A percentile compares a stretch with the other conserved stretches of the same genome.
phyloP scores from a whole-genome alignment of 768 basidiomycete species.

The Russula brevipes region DNA sequence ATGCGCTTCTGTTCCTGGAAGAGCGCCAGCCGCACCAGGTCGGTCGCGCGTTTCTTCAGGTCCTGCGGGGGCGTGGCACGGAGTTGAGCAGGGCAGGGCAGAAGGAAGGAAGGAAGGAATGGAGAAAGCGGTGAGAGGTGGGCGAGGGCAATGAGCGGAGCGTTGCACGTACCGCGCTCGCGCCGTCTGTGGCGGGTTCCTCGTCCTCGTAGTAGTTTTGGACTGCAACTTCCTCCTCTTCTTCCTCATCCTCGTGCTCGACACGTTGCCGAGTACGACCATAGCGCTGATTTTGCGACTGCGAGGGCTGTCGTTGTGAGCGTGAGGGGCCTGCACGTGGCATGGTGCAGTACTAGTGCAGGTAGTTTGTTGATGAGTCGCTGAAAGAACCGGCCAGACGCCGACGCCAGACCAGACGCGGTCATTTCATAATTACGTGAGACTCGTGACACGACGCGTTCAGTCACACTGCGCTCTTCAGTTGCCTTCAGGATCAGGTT shows the following conservation, averaged over 20 bases:
- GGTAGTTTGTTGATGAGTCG: too few relatives aligned
- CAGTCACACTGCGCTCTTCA: not conserved
- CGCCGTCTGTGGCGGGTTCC: conserved; percentile 30
- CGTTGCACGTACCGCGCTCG: not conserved
- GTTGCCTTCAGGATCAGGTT: too few relatives aligned
- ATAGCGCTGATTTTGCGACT: conserved; percentile 28
- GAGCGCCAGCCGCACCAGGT: conserved; percentile 74
- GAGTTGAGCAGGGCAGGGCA: not conserved
- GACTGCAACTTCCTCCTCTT: conserved; percentile 34
- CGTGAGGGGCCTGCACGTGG: conserved; percentile 34
- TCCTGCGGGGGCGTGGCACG: conserved; percentile 41
- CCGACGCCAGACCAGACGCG: not conserved
- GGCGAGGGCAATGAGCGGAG: not conserved
- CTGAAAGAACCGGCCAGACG: too few relatives aligned
- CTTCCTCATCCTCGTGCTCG: conserved; percentile 32
- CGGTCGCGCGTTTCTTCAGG: conserved; percentile 56
- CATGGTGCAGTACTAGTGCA: conserved; percentile 28
- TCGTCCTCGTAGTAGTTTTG: conserved; percentile 32
- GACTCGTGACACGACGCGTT: not conserved
- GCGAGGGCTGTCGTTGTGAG: conserved; percentile 37
- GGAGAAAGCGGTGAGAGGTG: too few relatives aligned
- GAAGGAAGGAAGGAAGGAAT: too few relatives aligned
- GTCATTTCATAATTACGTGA: not conserved
- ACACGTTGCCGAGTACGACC: conserved; percentile 25
- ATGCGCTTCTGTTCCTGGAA: conserved; percentile 70